Percentiles rank a stretch among this genome's conserved stretches.
These are phyloP conservation scores for Pterocarpus macrocarpus DNA, from an alignment of 306 rosid species.

Conservation along the genomic window DNA sequence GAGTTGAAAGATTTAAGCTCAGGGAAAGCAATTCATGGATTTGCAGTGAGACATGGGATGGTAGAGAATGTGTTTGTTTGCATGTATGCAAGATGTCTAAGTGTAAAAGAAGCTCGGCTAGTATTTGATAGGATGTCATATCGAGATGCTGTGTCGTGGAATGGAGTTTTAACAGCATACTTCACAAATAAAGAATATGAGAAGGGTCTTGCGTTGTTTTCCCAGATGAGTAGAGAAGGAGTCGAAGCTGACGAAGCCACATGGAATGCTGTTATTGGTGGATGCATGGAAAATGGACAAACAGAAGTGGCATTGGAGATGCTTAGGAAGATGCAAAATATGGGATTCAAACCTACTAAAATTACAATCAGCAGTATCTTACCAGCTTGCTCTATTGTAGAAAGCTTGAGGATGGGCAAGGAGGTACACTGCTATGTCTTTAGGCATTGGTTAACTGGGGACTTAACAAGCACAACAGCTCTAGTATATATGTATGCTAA, in stretches of 20 bases:
- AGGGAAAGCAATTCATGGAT: constrained; percentile 60
- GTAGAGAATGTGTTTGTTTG: constrained; percentile 54
- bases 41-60: constrained; percentile 53
- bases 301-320: constrained; percentile 55
- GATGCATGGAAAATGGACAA: constrained; percentile 62
- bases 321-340: constrained; percentile 63
- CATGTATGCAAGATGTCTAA: constrained; percentile 61
- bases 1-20: constrained; percentile 54
- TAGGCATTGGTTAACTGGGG: constrained; percentile 54
- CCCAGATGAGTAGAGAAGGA: constrained; percentile 53
- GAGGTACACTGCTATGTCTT: constrained; percentile 63
- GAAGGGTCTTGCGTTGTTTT: constrained; percentile 57
- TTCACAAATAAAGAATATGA: constrained; percentile 57
- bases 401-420: constrained; percentile 63
- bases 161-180: constrained; percentile 60
- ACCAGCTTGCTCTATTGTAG: constrained; percentile 65
- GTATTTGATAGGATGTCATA: constrained; percentile 60
- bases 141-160: constrained; percentile 66
- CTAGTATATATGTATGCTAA: constrained; percentile 61
- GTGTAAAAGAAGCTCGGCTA: constrained; percentile 50
- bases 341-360: constrained; percentile 63
- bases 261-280: constrained; percentile 70
- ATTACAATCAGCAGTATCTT: constrained; percentile 59
- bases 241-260: constrained; percentile 55
- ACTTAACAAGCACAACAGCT: constrained; percentile 57